A percentile compares a stretch with the other conserved stretches of the same genome.
Evolutionary conservation across 306 rosid genomes (phyloP).

Genomic region (Lathyrus oleraceus): DNA sequence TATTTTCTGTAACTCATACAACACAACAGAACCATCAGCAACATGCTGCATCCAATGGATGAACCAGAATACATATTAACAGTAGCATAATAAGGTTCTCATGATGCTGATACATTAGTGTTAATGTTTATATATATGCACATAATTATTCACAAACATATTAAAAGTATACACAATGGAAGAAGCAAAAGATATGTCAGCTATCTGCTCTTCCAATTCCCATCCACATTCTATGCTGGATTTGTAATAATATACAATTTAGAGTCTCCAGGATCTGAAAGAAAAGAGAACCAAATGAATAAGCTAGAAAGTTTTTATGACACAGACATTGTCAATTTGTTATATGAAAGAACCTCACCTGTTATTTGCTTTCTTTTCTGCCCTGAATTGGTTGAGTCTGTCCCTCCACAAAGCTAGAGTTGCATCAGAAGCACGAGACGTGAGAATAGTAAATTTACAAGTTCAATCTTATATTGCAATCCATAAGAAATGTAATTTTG

Average conservation of each 20-base stretch:
- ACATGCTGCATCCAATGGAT: constrained; percentile 15
- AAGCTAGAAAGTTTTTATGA: not conserved
- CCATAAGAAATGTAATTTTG: constrained; percentile 18
- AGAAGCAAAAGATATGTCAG: constrained; percentile 9
- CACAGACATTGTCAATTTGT: not conserved
- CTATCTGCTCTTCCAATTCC: constrained; percentile 34
- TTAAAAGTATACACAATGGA: not conserved
- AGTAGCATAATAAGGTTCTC: constrained; percentile 29
- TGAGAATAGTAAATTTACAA: constrained; percentile 10
- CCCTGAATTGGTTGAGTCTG: constrained; percentile 50
- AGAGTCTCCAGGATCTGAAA: constrained; percentile 45
- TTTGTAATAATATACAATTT: constrained; percentile 21
- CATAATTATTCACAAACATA: constrained; percentile 41
- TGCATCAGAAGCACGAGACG: constrained; percentile 29
- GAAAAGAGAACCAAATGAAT: constrained; percentile 11
- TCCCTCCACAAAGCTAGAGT: constrained; percentile 56
- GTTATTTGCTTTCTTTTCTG: constrained; percentile 47
- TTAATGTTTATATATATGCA: constrained; percentile 28
- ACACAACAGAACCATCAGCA: constrained; percentile 20
- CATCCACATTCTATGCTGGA: constrained; percentile 33
- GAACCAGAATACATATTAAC: constrained; percentile 32
- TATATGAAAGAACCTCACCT: constrained; percentile 36
- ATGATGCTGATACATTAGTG: constrained; percentile 7
- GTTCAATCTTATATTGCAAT: constrained; percentile 12
- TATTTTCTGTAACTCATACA: not conserved